These are phyloP conservation scores for Colletotrichum ledebouriae DNA, from an alignment of 2,329 filamentous ascomycete genomes.

Conservation along the genomic window DNA sequence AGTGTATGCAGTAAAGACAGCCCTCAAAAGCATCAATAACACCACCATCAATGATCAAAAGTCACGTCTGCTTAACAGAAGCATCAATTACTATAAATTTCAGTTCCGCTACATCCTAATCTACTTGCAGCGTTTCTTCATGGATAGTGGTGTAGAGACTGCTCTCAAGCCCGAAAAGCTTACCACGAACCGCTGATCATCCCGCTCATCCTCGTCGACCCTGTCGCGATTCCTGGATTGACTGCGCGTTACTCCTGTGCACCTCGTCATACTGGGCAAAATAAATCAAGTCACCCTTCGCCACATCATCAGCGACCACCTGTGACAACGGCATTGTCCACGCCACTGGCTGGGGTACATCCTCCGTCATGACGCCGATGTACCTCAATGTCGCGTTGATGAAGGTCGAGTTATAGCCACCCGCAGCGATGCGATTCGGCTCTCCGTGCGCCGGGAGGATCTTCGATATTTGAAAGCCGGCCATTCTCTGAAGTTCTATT, in stretches of 20 bases:
- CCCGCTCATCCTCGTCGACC: background rate
- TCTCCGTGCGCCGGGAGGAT: slow-evolving; percentile 38
- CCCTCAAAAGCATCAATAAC: too few relatives aligned
- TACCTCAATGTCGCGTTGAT: slow-evolving; percentile 36
- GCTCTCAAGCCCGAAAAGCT: too few relatives aligned
- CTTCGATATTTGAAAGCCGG: slow-evolving; percentile 29
- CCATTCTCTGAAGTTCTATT: slow-evolving; percentile 35
- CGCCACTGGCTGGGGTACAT: slow-evolving; percentile 32
- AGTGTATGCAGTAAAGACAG: too few relatives aligned
- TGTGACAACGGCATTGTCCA: slow-evolving; percentile 36
- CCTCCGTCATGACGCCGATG: slow-evolving; percentile 36
- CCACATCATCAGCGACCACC: slow-evolving; percentile 33
- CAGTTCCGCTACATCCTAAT: too few relatives aligned
- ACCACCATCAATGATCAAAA: too few relatives aligned
- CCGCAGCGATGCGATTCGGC: slow-evolving; percentile 25
- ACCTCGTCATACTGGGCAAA: slow-evolving; percentile 40
- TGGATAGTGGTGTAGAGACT: too few relatives aligned
- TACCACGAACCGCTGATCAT: too few relatives aligned
- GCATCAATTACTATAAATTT: too few relatives aligned
- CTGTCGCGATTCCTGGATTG: slow-evolving; percentile 26
- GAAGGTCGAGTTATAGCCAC: slow-evolving; percentile 39
- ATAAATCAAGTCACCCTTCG: slow-evolving; percentile 37
- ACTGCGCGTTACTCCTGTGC: slow-evolving; percentile 33
- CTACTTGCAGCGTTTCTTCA: too few relatives aligned
- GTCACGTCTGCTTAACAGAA: too few relatives aligned